Conservation (phyloP, 202 grass and related monocot species). For the Brachypodium distachyon region DNA sequence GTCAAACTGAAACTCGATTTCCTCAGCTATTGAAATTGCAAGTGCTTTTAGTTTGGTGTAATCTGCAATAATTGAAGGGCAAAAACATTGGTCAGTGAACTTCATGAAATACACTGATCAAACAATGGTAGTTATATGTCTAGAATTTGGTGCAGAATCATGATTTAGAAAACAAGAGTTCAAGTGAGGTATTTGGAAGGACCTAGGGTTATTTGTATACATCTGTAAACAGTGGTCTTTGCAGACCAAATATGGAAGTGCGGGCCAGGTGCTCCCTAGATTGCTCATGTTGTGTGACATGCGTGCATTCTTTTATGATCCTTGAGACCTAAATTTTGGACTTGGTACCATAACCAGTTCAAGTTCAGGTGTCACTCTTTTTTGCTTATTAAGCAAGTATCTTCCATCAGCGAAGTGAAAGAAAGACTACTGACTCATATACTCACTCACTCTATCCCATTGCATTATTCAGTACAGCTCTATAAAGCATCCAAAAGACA, state of each 20-base stretch:
- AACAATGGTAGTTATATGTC: not conserved
- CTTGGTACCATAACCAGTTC: not conserved
- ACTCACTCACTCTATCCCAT: not conserved
- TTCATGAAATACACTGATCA: not conserved
- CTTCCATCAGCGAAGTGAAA: not conserved
- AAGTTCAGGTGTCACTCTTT: not conserved
- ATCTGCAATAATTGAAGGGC: conserved; percentile 37
- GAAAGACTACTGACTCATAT: not conserved
- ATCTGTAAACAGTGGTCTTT: not conserved
- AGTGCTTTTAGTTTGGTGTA: conserved; percentile 91
- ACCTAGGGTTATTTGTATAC: not conserved
- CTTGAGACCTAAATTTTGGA: not conserved
- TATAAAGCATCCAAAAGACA: not conserved
- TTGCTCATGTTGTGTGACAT: not conserved
- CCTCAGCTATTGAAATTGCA: conserved; percentile 95
- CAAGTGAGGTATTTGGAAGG: not conserved
- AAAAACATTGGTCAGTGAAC: not conserved
- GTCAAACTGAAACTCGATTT: conserved; percentile 62
- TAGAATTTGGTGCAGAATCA: not conserved
- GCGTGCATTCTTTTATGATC: not conserved
- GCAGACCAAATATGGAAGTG: not conserved
- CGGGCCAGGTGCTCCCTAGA: not conserved
- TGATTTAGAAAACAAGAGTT: not conserved
- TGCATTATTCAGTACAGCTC: not conserved
- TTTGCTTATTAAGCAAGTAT: not conserved